phyloP scores from a whole-genome alignment of 169 alveolate genomes.

The Plasmodium reichenowi region DNA sequence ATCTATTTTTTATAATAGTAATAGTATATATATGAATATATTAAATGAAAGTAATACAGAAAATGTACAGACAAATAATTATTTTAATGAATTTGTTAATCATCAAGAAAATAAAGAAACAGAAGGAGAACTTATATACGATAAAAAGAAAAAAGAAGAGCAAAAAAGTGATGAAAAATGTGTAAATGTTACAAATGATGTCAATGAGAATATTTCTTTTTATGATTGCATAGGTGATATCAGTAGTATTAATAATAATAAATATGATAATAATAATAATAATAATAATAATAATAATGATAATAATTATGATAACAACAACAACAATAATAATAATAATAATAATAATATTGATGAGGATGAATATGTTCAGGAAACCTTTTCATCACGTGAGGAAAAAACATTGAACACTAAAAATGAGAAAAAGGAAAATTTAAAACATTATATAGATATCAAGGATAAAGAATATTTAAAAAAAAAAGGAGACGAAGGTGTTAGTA shows the following conservation, averaged over 20 bases:
- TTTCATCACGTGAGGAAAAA: slow-evolving; percentile 6
- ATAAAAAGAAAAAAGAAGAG: neutral
- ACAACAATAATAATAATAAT: neutral
- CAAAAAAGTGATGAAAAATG: neutral
- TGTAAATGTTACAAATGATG: slow-evolving; percentile 8
- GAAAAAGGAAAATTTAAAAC: slow-evolving; percentile 2
- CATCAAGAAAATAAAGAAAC: neutral
- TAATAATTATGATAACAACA: too few relatives aligned
- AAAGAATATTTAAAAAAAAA: neutral
- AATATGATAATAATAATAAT: too few relatives aligned
- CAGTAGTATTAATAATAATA: neutral
- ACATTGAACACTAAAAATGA: neutral
- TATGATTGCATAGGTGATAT: slow-evolving; percentile 40
- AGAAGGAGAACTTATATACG: neutral
- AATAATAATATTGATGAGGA: neutral
- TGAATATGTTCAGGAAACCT: too few relatives aligned
- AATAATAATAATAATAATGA: neutral
- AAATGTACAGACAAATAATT: neutral
- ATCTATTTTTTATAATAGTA: slow-evolving; percentile 44
- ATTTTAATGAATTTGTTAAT: neutral
- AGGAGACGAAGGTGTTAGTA: neutral
- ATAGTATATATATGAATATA: slow-evolving; percentile 44
- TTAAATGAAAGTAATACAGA: slow-evolving; percentile 30
- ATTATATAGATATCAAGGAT: neutral
- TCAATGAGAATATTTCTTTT: slow-evolving; percentile 10